These are phyloP conservation scores for Zea mays DNA, from an alignment of 176 grass and related monocot species.

Conservation along the genomic window DNA sequence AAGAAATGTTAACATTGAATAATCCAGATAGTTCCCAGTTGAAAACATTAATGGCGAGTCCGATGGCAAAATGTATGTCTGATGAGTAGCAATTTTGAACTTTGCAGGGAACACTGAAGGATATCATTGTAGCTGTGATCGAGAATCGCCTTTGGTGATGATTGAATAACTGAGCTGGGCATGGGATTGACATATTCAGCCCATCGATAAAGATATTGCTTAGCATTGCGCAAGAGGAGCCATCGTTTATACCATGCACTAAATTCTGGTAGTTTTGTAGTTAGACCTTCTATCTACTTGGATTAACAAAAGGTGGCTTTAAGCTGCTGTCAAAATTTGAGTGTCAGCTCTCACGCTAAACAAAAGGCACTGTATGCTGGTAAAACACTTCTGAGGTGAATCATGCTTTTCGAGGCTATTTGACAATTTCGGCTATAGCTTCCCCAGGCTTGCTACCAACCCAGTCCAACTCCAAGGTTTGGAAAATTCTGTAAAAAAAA, in stretches of 20 bases:
- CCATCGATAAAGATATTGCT: background rate
- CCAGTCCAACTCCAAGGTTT: no score
- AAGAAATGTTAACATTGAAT: constrained; percentile 5
- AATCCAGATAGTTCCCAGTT: background rate
- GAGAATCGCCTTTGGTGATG: constrained; percentile 67
- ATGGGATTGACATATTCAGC: background rate
- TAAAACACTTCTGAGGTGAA: no score
- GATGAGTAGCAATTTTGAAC: constrained; percentile 2
- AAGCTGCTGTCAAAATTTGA: background rate
- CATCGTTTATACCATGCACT: background rate
- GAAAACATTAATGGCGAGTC: background rate
- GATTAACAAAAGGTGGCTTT: background rate
- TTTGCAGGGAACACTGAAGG: constrained; percentile 65
- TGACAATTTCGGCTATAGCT: no score
- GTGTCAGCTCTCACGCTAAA: background rate
- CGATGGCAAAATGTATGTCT: background rate
- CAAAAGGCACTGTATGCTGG: background rate
- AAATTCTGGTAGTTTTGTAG: background rate
- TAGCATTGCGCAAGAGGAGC: background rate
- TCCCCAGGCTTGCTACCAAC: no score
- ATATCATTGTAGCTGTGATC: constrained; percentile 54
- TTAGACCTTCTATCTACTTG: background rate
- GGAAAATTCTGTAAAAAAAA: no score
- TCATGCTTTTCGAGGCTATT: no score
- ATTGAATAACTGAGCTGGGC: background rate